Evolutionary conservation across 2,329 filamentous ascomycete genomes (phyloP).

Genomic region (Tolypocladium amazonense): DNA sequence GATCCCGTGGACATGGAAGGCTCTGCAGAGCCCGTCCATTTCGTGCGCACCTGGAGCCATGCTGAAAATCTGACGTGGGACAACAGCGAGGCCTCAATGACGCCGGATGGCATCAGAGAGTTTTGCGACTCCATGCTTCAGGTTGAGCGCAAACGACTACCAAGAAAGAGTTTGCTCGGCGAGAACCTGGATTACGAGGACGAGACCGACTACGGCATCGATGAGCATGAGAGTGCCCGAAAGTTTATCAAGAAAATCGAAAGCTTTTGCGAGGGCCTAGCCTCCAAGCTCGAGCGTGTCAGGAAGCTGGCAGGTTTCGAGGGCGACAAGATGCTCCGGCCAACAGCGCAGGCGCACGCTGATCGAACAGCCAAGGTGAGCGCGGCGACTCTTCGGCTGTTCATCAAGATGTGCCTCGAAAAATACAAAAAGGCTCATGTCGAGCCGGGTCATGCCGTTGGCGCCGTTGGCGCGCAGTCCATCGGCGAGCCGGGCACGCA

Average conservation of each 20-base stretch:
- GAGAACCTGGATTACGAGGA: conserved; percentile 60
- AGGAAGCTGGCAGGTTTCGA: conserved; percentile 42
- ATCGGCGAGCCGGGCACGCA: conserved; percentile 98
- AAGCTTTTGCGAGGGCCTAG: conserved; percentile 54
- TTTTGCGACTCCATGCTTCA: conserved; percentile 60
- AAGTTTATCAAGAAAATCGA: conserved; percentile 73
- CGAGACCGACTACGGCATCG: conserved; percentile 54
- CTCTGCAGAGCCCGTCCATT: conserved; percentile 82
- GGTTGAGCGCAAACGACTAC: conserved; percentile 54
- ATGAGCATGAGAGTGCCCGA: conserved; percentile 73
- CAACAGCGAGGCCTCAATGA: conserved; percentile 62
- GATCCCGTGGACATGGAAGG: conserved; percentile 98
- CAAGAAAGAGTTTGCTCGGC: conserved; percentile 48
- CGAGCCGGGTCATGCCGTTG: conserved; percentile 90
- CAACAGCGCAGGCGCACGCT: conserved; percentile 29
- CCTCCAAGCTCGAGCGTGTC: conserved; percentile 46
- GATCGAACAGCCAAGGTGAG: conserved; percentile 82
- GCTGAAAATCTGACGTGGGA: conserved; percentile 65
- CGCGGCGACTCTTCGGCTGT: conserved; percentile 57
- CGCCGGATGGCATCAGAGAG: conserved; percentile 61
- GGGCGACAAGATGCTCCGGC: conserved; percentile 9
- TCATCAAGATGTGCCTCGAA: conserved; percentile 71
- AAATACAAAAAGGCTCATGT: conserved; percentile 90
- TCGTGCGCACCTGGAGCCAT: conserved; percentile 83
- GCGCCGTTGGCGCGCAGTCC: conserved; percentile 91